Base-by-base conservation (phyloP, 1,139 yeast species). In the Debaryomyces nepalensis region DNA sequence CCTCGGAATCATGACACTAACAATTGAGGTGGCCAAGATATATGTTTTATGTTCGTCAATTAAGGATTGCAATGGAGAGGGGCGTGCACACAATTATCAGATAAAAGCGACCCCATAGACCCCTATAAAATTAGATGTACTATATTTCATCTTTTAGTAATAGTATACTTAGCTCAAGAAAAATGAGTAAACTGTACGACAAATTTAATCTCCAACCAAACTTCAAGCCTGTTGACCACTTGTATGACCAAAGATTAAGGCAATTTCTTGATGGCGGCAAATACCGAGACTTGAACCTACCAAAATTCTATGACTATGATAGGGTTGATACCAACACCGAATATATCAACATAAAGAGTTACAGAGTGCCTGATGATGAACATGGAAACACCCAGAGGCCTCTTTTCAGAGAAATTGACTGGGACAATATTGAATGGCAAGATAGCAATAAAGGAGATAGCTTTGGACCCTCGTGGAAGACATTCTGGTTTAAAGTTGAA, bases 401-500 rank as follows among this genome's bases (percentile, higher is more conserved):
- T 0, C 67, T 82, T 24, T 91, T 90, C 70, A 71, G 76, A 46
- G 87, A 87, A 20, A 83, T 90, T 35, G 63, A 63, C 42, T 66
- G 63, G 51, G 56, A 51, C 27, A 42, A 49, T 1, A 53, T 71
- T 31, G 69, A 75, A 30, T 86, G 90, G 84, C 69, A 75, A 44
- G 66, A 70, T 14, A 82, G 89, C 20, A 68, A 73, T 22, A 81
- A 82, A 52, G 95, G 95, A 21, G 83, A 86, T 54, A 68, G 73
- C n/a, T 89, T 87, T 63, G 97, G 97, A 0, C 98, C 98, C 2
- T 85, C 95, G 11, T 93, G 98, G 99, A 84, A 93, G 49, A 86
- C 97, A 1, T 95, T 90, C 53, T 93, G 99, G 99, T 89, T 93
- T 64, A 79, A 82, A 53, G 69, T 91, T 30, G 66, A 74, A 19